Evolutionary conservation across 345 rosid genomes (phyloP).

Genomic region (Aquilaria malaccensis): DNA sequence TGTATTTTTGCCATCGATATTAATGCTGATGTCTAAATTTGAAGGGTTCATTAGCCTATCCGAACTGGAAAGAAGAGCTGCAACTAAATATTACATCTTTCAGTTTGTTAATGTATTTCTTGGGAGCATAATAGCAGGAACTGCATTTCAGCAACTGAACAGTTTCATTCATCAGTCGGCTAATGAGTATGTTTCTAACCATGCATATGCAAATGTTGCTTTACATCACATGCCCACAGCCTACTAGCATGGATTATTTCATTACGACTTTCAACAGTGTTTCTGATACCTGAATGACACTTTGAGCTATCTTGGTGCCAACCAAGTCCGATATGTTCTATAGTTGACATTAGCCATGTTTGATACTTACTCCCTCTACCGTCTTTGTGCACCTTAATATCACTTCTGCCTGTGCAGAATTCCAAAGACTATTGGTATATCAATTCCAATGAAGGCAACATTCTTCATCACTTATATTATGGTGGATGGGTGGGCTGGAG

Average conservation of each 20-base stretch:
- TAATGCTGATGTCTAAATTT: slow-evolving; percentile 95
- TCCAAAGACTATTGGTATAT: slow-evolving; percentile 77
- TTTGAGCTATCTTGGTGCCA: no score
- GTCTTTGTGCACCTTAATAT: background rate
- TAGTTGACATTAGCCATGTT: background rate
- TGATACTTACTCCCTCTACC: no score
- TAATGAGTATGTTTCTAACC: slow-evolving; percentile 55
- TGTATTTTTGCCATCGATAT: slow-evolving; percentile 67
- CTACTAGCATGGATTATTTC: no score
- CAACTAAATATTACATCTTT: slow-evolving; percentile 70
- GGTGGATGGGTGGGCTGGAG: slow-evolving; percentile 99
- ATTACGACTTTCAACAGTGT: no score
- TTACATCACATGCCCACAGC: no score
- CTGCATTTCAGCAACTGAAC: slow-evolving; percentile 89
- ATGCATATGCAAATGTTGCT: background rate
- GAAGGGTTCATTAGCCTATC: slow-evolving; percentile 81
- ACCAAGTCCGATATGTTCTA: no score
- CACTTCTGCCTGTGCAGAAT: slow-evolving; percentile 41
- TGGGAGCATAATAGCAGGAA: slow-evolving; percentile 85
- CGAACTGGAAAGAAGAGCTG: slow-evolving; percentile 75
- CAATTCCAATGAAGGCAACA: slow-evolving; percentile 97
- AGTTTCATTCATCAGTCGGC: slow-evolving; percentile 84
- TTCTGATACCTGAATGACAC: no score
- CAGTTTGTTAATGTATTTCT: slow-evolving; percentile 92
- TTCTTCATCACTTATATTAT: slow-evolving; percentile 91